Evolutionary conservation across 1,284 basidiomycete genomes (phyloP).

Genomic region (Polyporus tsugae): DNA sequence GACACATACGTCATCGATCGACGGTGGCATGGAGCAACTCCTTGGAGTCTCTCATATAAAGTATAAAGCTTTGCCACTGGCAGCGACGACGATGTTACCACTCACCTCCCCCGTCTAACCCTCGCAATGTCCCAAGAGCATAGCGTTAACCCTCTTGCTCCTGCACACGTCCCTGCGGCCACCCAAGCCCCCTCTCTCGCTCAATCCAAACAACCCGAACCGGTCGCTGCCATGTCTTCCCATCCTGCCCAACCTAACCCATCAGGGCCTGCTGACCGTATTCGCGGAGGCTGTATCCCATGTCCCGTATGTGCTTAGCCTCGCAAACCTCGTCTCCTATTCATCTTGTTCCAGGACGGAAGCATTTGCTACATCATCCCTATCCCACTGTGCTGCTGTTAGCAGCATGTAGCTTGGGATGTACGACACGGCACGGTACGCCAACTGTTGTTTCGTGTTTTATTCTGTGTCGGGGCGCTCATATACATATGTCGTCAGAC

Average conservation of each 20-base stretch:
- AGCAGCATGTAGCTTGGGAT: neutral
- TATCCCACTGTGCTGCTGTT: slow-evolving; percentile 30
- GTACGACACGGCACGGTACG: neutral
- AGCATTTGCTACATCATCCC: slow-evolving; percentile 33
- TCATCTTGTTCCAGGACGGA: slow-evolving; percentile 20
- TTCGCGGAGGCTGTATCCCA: slow-evolving; percentile 32
- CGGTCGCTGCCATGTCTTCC: slow-evolving; percentile 11
- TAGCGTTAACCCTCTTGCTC: neutral
- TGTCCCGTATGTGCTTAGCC: slow-evolving; percentile 26
- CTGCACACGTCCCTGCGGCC: neutral
- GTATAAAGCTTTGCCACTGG: too few relatives aligned
- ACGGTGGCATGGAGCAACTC: neutral
- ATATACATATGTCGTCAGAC: too few relatives aligned
- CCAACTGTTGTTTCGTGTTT: neutral
- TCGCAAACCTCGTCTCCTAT: neutral
- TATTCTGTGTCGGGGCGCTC: neutral
- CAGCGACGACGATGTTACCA: neutral
- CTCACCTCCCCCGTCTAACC: neutral
- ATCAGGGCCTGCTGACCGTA: slow-evolving; percentile 16
- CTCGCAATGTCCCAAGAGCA: neutral
- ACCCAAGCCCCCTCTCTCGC: neutral
- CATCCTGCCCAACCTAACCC: neutral
- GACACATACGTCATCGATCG: neutral
- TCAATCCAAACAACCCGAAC: slow-evolving; percentile 7
- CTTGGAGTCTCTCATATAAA: too few relatives aligned